Conservation (phyloP, 495 filamentous ascomycete species). For the Aspergillus bertholletiae region DNA sequence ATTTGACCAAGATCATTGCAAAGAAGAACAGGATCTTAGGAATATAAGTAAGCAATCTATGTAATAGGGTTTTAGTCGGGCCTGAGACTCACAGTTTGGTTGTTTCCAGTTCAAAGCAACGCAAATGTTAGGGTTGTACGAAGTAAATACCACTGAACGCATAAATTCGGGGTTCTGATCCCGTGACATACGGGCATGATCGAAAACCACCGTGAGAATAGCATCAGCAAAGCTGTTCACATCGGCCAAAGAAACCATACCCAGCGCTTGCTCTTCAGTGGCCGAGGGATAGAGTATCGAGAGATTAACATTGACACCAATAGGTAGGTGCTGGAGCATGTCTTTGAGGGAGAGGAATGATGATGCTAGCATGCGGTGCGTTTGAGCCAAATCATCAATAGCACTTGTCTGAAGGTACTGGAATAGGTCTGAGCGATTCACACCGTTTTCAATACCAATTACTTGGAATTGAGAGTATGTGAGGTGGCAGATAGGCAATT, state of each 20-base stretch:
- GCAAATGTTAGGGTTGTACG: conserved; percentile 84
- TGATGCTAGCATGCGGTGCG: conserved; percentile 65
- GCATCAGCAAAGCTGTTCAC: conserved; percentile 83
- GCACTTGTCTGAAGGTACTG: conserved; percentile 41
- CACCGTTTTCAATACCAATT: conserved; percentile 53
- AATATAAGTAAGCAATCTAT: conserved; percentile 5
- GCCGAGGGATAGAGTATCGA: conserved; percentile 79
- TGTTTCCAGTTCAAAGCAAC: conserved; percentile 98
- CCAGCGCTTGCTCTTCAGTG: conserved; percentile 62
- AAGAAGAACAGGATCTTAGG: conserved; percentile 81
- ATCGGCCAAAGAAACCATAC: conserved; percentile 70
- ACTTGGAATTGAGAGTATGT: conserved; percentile 69
- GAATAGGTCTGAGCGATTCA: conserved; percentile 39
- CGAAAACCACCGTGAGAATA: conserved; percentile 81
- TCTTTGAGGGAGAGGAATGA: conserved; percentile 74
- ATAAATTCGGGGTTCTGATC: conserved; percentile 65
- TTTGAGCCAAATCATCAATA: conserved; percentile 54
- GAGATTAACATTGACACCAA: conserved; percentile 77
- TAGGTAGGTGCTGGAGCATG: conserved; percentile 68
- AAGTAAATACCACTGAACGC: conserved; percentile 86
- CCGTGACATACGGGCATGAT: conserved; percentile 76
- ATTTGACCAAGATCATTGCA: conserved; percentile 82
- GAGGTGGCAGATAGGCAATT: conserved; percentile 73
- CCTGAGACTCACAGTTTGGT: conserved; percentile 71
- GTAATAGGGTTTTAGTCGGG: background rate